Evolutionary conservation across 202 grass and related monocot species (phyloP), one percentile per base, ranked within the genome.

Genomic region (Musa balbisiana): DNA sequence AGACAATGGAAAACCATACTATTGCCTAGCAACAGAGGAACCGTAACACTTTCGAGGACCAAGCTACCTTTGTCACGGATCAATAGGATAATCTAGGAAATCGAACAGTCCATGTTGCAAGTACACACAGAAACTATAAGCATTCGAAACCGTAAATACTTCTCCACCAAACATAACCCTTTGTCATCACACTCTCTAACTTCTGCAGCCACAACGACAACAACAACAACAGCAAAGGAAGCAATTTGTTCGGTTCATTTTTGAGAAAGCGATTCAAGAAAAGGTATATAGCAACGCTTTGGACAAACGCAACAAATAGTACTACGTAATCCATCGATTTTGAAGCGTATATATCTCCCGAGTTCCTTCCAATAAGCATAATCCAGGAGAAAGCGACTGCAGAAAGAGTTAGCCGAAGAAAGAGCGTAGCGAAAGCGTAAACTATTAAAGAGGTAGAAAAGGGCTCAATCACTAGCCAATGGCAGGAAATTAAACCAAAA

Each of bases 301-400:
- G 8, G 5, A 43, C 33, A 43, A 43, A 43, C 33, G 33, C 33
- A 43, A 43, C 33, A 43, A 43, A 43, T 0, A 43, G 33, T 43
- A 54, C 2, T 19, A 76, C 73, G 29, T 76, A 17, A 76, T 21
- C 62, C 73, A 76, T 76, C 73, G 50, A 76, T 55, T 76, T 63
- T 76, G 73, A 62, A 76, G 3, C 17, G 20, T 60, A 76, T 3
- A 16, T 3, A 9, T 21, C 49, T 60, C 56, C 27, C 29, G 56
- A 63, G 73, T 76, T 63, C 51, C 23, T n/a, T 76, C 56, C 3
- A 56, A 62, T 27, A 76, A 55, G 55, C 73, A 59, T 13, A 50
- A 59, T 8, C 56, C 55, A 23, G 73, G 73, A 19, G 43, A 76
- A 50, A 60, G 3, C 9, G 10, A 14, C 73, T 76, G 73, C 33